phyloP scores from a whole-genome alignment of 441 rosid genomes.

The Brassica hybrid region DNA sequence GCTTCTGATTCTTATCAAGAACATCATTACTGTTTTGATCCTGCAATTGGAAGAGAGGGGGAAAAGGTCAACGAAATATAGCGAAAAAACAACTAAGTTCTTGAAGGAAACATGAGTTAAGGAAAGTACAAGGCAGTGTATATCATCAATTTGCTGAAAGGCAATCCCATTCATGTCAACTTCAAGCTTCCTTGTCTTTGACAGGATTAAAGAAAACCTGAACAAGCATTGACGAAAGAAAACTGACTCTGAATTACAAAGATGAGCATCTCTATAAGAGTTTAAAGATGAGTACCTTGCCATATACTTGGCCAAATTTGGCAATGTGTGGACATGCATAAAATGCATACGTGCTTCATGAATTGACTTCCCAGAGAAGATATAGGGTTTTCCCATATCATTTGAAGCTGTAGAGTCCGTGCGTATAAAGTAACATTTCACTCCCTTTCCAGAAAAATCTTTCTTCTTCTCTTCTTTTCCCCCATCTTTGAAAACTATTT shows the following conservation, averaged over 20 bases:
- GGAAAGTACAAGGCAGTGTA: constrained; percentile 59
- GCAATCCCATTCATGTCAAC: constrained; percentile 49
- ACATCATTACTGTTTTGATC: no score
- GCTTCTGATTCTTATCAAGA: no score
- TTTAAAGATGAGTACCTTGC: constrained; percentile 48
- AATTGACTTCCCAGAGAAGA: constrained; percentile 29
- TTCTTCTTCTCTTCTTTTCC: constrained; percentile 73
- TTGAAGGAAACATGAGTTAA: not conserved
- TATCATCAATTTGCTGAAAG: constrained; percentile 46
- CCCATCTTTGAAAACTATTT: constrained; percentile 82
- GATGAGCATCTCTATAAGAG: no score
- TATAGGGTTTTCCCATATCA: constrained; percentile 45
- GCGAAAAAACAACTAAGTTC: not conserved
- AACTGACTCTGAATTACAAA: not conserved
- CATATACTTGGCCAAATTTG: constrained; percentile 66
- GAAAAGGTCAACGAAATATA: not conserved
- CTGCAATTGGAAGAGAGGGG: not conserved
- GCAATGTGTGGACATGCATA: constrained; percentile 67
- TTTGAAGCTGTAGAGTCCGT: constrained; percentile 51
- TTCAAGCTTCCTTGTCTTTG: constrained; percentile 61
- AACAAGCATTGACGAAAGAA: constrained; percentile 17
- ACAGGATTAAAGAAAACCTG: constrained; percentile 78
- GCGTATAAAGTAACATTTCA: constrained; percentile 71
- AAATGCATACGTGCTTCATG: constrained; percentile 60
- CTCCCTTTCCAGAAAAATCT: constrained; percentile 55